Base-by-base conservation (phyloP, 2,329 filamentous ascomycete species). In the Hypoxylon sp. region DNA sequence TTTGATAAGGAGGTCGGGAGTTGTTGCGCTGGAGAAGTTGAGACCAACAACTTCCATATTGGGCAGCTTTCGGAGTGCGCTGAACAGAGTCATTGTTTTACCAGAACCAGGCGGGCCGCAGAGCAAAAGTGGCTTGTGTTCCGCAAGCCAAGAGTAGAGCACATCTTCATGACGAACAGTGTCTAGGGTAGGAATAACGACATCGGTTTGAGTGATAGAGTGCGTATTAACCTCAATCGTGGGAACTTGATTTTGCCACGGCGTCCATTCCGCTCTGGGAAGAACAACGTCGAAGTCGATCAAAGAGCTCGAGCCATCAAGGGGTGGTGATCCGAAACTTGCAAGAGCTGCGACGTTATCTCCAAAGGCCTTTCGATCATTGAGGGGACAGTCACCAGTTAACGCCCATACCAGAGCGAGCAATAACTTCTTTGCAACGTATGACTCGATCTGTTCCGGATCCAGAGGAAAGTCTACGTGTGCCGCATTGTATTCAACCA, bases 1-100 rank as follows among this genome's bases (percentile, higher is more conserved):
- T 80, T 99, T 99, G 78, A 99, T 92, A 56, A 99, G 83, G 19
- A 99, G 84, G 71, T 99, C 95, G 1, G 94, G 95, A 0, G 94
- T 99, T 0, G 95, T 99, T 1, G 94, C 95, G 64, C 94, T 99
- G 3, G 95, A 99, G 72, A 99, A 99, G 74, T 99, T 99, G 69
- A 99, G 90, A 37, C 94, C 94, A 21, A 99, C 95, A 50, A 97
- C 91, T 73, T 99, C 94, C 92, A 99, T 97, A 69, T 97, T 97
- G 3, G 93, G 93, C 50, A 99, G 79, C 73, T 99, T 99, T 59
- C 94, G 88, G 44, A 99, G 83, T 23, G 94, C 94, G 69, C 93
- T 97, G 78, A 99, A 99, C 8, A 99, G 78, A 7, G 94, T 99
- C 94, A 99, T 99, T 3, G 94, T 99, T 78, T 99, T 99, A 79